Evolutionary conservation across 768 basidiomycete genomes (phyloP), one percentile per base, ranked within the genome.

Genomic region (Calocera cornea): DNA sequence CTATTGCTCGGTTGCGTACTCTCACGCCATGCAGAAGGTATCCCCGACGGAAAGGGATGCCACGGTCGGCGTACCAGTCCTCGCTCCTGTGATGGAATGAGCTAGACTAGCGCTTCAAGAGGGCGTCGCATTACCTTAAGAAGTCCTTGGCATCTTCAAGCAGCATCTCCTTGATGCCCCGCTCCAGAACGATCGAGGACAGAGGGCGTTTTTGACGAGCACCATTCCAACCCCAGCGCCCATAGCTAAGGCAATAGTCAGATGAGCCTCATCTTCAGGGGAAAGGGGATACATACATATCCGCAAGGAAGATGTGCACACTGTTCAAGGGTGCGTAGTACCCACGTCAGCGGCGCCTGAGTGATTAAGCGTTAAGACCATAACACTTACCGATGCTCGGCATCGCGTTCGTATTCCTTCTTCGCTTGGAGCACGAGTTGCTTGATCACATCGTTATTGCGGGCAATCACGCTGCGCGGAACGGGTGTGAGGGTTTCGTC

Each of bases 121-220:
- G 16, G 31, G 24, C 17, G 8, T 3, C 22, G 22, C 31, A 5
- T 2, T 33, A 60, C 54, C 54, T 60, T 24, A 60, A 24, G 19
- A 60, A 60, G 31, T 60, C 54, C 24, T 60, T 60, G 27, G 54
- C 54, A 33, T 60, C 54, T 27, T 60, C 54, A 29, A 60, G 54
- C 24, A 60, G 24, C 54, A 60, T 60, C 31, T 60, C 54, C 24
- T 60, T 60, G 54, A 60, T 60, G 0, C 88, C 87, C 10, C 83
- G 84, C 65, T 90, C 87, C 17, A 91, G 77, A 36, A 90, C 82
- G 66, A 91, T 86, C 0, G 88, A 89, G 16, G 77, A 76, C 16
- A 88, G 74, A 11, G 86, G 81, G 2, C 89, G 84, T 73, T 88
- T 90, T 22, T 83, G 81, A 31, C 86, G 82, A 10, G 80, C 80